Evolutionary conservation across 225 moss, liverwort and hornwort genomes (phyloP), one percentile per base, ranked within the genome.

Genomic region (Physcomitrellopsis africana): DNA sequence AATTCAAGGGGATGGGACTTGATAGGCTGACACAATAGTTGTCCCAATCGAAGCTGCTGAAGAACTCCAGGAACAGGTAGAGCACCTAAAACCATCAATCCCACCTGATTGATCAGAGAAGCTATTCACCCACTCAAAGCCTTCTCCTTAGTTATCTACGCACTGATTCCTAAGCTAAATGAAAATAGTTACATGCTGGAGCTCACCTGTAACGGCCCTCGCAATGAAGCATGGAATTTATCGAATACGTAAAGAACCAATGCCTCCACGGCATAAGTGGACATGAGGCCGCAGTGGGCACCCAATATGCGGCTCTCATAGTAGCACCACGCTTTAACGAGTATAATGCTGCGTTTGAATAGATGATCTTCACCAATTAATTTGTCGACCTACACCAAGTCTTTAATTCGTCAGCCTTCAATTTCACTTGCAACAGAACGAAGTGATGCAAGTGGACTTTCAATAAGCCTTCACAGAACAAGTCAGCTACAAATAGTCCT

Each of bases 301-400:
- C 91, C 93, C 74, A 96, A 74, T 23, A 93, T 79, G n/a, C 79
- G 61, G 77, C 89, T 87, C 57, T 96, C 95, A 72, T 96, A 96
- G 57, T 84, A 96, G 57, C 95, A 96, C 93, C 93, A 96, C 20
- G 93, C 95, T 75, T 93, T 96, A 9, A 93, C 86, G 26, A 96
- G 88, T 51, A 96, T 93, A 41, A 93, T 87, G 78, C 90, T 93
- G 69, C 91, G 84, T 79, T 96, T 93, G 80, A 93, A 96, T 43
- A 96, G 70, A 80, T 93, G 91, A 71, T 90, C 74, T 14, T 85
- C 75, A 58, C 78, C 90, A 60, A 96, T 90, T 70, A 80, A 63
- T 55, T 82, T 80, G 84, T 96, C 93, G 57, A 93, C 90, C 95
- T 96, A 81, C 73, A 77, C 63, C 71, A 45, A 22, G 53, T 45